Percentiles rank a stretch among this genome's conserved stretches.
Conservation (phyloP, 345 rosid genomes). For the Citrus unshiu region DNA sequence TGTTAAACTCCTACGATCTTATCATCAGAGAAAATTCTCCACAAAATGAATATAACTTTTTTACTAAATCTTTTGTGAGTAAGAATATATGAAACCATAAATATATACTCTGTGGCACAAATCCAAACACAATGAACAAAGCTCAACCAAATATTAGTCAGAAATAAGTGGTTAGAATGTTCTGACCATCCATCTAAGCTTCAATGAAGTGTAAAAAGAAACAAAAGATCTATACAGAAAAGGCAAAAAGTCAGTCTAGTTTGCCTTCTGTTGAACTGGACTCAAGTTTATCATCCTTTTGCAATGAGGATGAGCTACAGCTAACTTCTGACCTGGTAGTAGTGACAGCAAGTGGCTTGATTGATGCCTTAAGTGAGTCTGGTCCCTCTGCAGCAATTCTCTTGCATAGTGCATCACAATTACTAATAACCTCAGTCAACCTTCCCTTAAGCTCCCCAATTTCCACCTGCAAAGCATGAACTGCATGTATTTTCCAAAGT, state of each 20-base stretch:
- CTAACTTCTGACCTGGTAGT: conserved; percentile 21
- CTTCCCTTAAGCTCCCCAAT: conserved; percentile 90
- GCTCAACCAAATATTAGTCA: neutral
- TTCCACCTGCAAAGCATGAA: conserved; percentile 83
- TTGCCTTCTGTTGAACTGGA: conserved; percentile 12
- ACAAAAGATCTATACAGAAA: neutral
- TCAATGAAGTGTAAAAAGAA: neutral
- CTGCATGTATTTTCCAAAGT: conserved; percentile 33
- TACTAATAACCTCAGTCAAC: conserved; percentile 80
- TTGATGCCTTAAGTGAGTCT: conserved; percentile 54
- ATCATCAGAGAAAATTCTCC: neutral
- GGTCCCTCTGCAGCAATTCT: conserved; percentile 76
- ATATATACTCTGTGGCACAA: neutral
- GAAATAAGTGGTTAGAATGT: neutral
- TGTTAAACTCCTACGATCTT: neutral
- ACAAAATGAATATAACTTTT: neutral
- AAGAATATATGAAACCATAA: neutral
- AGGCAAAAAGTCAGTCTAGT: neutral
- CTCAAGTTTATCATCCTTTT: conserved; percentile 3
- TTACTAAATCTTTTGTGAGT: neutral
- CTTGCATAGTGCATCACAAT: conserved; percentile 75
- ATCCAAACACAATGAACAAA: neutral
- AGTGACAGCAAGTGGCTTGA: conserved; percentile 43
- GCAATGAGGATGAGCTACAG: conserved; percentile 16
- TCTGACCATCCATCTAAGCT: neutral